phyloP scores from a whole-genome alignment of 805 yeast species.

The Candida parachauliodes region DNA sequence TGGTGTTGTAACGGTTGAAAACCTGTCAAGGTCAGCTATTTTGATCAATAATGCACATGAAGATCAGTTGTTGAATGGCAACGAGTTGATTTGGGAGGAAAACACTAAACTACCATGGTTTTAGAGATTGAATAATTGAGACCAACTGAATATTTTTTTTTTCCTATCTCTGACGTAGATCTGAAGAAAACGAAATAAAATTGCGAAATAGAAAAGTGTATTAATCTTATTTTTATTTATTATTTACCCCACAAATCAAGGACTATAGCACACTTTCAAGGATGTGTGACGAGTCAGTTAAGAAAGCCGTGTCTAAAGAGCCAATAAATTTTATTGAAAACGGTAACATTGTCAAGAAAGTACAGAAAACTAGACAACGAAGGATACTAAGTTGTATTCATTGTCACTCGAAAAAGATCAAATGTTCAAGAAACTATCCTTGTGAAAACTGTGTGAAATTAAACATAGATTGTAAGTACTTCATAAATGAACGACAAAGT shows the following conservation, averaged over 20 bases:
- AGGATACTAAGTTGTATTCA: constrained; percentile 54
- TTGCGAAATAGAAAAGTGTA: too few relatives aligned
- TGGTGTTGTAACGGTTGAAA: constrained; percentile 20
- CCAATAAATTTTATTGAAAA: constrained; percentile 31
- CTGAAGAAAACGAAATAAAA: too few relatives aligned
- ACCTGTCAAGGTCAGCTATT: constrained; percentile 35
- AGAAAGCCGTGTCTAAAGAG: too few relatives aligned
- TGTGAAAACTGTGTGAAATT: constrained; percentile 52
- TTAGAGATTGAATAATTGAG: constrained; percentile 12
- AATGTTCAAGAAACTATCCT: constrained; percentile 59
- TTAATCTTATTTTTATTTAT: too few relatives aligned
- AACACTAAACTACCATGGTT: constrained; percentile 44
- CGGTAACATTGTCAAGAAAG: constrained; percentile 51
- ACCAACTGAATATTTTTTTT: too few relatives aligned
- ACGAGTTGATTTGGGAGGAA: constrained; percentile 37
- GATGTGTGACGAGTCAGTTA: too few relatives aligned
- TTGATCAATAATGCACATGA: constrained; percentile 23
- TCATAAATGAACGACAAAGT: constrained; percentile 54
- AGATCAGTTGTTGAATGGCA: constrained; percentile 20
- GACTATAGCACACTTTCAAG: too few relatives aligned
- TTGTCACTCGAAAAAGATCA: constrained; percentile 60
- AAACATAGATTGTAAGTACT: constrained; percentile 49
- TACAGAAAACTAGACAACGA: constrained; percentile 59
- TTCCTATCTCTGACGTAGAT: too few relatives aligned
- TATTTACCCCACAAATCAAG: too few relatives aligned